Evolutionary conservation across 768 basidiomycete genomes (phyloP).

Genomic region (Ramaria rubella): DNA sequence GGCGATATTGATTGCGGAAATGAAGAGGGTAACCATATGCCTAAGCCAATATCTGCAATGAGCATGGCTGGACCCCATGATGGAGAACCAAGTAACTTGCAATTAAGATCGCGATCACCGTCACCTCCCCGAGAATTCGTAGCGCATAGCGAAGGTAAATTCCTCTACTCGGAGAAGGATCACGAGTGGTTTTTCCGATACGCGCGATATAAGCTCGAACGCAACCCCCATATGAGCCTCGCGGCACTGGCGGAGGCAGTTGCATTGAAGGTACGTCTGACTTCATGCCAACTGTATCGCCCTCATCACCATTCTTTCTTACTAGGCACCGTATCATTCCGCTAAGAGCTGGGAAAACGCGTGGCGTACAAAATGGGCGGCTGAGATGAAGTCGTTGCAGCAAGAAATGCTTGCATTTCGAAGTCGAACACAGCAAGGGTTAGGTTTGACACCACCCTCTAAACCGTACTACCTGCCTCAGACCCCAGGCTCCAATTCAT

Average conservation of each 20-base stretch:
- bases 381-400: conserved; percentile 40
- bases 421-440: not conserved
- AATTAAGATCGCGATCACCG: not conserved
- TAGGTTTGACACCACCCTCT: not conserved
- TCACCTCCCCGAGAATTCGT: conserved; percentile 37
- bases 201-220: conserved; percentile 38
- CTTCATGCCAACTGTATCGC: not conserved
- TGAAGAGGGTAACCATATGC: not conserved
- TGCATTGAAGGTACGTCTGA: conserved; percentile 37
- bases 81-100: not conserved
- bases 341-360: conserved; percentile 44
- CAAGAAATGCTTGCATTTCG: conserved; percentile 35
- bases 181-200: conserved; percentile 41
- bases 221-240: conserved; percentile 40
- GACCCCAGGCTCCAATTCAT: no score
- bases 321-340: conserved; percentile 57
- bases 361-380: conserved; percentile 26
- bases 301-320: conserved; percentile 4
- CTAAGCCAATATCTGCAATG: not conserved
- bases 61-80: not conserved
- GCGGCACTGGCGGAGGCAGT: conserved; percentile 34
- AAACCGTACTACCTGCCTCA: no score
- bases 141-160: conserved; percentile 29
- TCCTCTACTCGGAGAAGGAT: conserved; percentile 46
- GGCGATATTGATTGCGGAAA: not conserved